Evolutionary conservation across 192 early-diverging fungal species (phyloP).

Genomic region (Haplosporangium gracile): DNA sequence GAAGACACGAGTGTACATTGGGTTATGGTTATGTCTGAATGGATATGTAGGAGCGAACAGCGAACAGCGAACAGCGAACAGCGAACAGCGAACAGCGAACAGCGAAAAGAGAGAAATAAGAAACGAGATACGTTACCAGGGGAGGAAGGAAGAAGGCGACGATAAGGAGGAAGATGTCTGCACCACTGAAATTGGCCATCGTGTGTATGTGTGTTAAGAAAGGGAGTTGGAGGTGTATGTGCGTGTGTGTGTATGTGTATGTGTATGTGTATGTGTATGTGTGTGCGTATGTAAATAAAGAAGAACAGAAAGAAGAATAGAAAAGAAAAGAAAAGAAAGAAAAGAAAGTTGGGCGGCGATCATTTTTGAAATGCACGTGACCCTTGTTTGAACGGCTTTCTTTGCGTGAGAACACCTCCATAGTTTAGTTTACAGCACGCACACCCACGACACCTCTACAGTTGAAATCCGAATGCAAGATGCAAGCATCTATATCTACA

Average conservation of each 20-base stretch:
- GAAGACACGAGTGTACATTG: too few relatives aligned
- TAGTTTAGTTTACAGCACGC: too few relatives aligned
- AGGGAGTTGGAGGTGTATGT: background rate
- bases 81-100: background rate
- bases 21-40: background rate
- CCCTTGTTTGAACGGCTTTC: too few relatives aligned
- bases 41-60: background rate
- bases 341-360: background rate
- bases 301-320: background rate
- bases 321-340: background rate
- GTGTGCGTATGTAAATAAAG: background rate
- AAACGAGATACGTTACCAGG: constrained; percentile 13
- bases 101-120: background rate
- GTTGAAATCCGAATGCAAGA: too few relatives aligned
- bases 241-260: background rate
- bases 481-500: too few relatives aligned
- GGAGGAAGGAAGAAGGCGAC: constrained; percentile 41
- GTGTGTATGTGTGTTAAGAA: background rate
- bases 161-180: constrained; percentile 39
- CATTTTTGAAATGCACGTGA: background rate
- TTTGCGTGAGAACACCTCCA: background rate
- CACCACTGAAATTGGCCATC: constrained; percentile 30
- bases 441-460: too few relatives aligned
- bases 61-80: background rate
- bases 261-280: background rate